A percentile compares a stretch with the other conserved stretches of the same genome.
phyloP scores from a whole-genome alignment of 2,329 filamentous ascomycete species.

The Fusarium sp. region DNA sequence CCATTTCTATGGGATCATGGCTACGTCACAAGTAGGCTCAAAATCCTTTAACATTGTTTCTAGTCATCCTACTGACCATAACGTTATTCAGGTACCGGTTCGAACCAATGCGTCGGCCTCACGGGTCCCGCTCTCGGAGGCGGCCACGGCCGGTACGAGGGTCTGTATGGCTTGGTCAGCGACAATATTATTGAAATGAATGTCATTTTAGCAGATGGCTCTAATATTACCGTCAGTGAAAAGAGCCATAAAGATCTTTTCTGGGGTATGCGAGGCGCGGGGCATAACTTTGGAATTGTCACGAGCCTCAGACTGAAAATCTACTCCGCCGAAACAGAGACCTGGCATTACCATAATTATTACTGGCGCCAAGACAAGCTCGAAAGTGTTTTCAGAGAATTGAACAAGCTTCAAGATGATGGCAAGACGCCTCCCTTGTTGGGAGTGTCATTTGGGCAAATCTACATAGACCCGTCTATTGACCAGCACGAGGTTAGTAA shows the following conservation, averaged over 20 bases:
- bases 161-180: neutral
- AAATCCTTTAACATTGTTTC: fast-evolving
- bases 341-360: neutral
- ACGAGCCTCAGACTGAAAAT: neutral
- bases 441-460: neutral
- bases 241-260: neutral
- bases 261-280: neutral
- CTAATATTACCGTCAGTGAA: neutral
- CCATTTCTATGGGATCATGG: neutral
- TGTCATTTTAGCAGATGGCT: neutral
- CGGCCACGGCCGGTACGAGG: neutral
- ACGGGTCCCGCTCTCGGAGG: neutral
- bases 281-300: neutral
- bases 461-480: neutral
- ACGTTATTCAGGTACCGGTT: neutral
- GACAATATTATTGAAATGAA: neutral
- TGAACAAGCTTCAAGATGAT: neutral
- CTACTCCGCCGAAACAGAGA: neutral
- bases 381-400: neutral
- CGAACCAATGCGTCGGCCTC: neutral
- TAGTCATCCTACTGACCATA: neutral
- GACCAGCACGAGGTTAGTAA: fast-evolving
- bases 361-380: neutral
- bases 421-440: neutral
- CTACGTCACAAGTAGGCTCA: neutral